phyloP scores from a whole-genome alignment of 179 eudicot genomes.

The Beta corolliflora region DNA sequence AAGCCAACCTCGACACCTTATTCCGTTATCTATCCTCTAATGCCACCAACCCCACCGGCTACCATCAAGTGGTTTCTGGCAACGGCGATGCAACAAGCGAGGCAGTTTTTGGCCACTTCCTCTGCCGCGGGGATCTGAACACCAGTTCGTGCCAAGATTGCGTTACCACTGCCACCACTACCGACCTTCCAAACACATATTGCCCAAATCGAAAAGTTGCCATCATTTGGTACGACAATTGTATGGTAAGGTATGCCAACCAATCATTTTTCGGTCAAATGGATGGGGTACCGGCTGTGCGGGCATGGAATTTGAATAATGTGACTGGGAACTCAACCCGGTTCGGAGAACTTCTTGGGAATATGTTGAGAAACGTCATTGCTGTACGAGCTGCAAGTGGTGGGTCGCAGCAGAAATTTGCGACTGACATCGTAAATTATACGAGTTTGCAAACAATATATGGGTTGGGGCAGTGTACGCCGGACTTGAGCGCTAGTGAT shows the following conservation, averaged over 20 bases:
- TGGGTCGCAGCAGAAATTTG: conserved; percentile 12
- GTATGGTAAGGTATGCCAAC: conserved; percentile 37
- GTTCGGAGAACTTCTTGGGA: not conserved
- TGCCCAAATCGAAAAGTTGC: conserved; percentile 26
- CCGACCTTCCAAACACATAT: not conserved
- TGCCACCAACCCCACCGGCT: conserved; percentile 13
- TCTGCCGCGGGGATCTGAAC: conserved; percentile 35
- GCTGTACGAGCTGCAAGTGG: conserved; percentile 20
- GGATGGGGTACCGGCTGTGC: not conserved
- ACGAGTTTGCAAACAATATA: conserved; percentile 11
- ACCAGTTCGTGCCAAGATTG: conserved; percentile 23
- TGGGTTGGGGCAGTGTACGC: conserved; percentile 41
- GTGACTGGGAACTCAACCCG: conserved; percentile 13
- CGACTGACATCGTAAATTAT: not conserved
- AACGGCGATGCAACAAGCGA: not conserved
- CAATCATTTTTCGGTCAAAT: not conserved
- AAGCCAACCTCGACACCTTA: conserved; percentile 23
- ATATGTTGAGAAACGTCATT: not conserved
- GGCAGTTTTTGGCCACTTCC: conserved; percentile 35
- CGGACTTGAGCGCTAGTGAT: conserved; percentile 30
- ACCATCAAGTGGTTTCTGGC: conserved; percentile 8
- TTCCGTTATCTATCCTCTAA: conserved; percentile 13
- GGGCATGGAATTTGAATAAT: not conserved
- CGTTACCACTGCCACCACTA: conserved; percentile 18
- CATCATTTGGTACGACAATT: conserved; percentile 31